phyloP scores from a whole-genome alignment of 257 asterid species.

The Nicotiana tabacum region DNA sequence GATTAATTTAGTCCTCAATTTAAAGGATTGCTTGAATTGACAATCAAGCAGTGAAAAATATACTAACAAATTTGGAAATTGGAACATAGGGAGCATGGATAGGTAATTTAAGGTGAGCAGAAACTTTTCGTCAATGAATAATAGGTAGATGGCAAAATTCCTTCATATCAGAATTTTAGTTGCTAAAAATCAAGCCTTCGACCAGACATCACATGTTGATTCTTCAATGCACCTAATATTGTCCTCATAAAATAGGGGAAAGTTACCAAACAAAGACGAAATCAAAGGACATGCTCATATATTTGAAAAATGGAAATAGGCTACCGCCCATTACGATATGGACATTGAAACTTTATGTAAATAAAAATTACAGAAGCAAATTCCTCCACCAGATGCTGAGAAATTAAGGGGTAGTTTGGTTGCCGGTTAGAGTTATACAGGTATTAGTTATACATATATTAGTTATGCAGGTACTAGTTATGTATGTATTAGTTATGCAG shows the following conservation, averaged over 20 bases:
- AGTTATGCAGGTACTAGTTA: too few species aligned
- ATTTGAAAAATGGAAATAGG: neutral
- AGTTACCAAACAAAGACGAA: slow-evolving; percentile 1
- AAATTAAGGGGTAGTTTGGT: neutral
- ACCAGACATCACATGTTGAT: neutral
- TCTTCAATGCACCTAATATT: neutral
- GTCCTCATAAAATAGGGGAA: neutral
- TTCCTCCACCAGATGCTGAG: neutral
- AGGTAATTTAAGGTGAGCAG: neutral
- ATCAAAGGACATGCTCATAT: neutral
- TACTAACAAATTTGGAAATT: too few species aligned
- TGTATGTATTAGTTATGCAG: too few species aligned
- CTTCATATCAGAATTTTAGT: too few species aligned
- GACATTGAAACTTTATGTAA: neutral
- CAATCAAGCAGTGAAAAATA: too few species aligned
- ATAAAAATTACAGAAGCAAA: neutral
- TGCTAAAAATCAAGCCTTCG: neutral
- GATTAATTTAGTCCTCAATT: too few species aligned
- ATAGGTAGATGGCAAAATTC: neutral
- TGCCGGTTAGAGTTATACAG: too few species aligned
- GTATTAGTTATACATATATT: too few species aligned
- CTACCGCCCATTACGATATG: neutral
- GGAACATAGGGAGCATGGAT: neutral
- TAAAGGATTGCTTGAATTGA: too few species aligned
- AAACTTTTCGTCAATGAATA: neutral